Conservation (phyloP, 148 eudicot genomes). For the Dysphania ambrosioides region DNA sequence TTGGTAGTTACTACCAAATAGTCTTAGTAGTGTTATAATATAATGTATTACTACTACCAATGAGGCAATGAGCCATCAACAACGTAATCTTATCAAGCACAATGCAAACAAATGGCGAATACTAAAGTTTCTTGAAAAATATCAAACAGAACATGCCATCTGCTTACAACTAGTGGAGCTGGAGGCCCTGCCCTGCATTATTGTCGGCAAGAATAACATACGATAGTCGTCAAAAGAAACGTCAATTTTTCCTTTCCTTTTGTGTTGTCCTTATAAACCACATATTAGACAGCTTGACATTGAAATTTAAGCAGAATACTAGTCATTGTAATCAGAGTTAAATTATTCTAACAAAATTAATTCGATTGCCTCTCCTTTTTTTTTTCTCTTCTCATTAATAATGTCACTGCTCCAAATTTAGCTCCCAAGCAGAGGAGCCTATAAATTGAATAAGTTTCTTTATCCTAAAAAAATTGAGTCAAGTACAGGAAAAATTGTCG, state of each 20-base stretch:
- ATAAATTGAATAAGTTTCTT: slow-evolving; percentile 8
- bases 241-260: neutral
- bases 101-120: neutral
- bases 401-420: slow-evolving; percentile 25
- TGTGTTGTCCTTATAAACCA: too few relatives aligned
- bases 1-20: neutral
- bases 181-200: slow-evolving; percentile 1
- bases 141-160: slow-evolving; percentile 4
- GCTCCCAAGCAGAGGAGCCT: slow-evolving; percentile 26
- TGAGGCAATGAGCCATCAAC: neutral
- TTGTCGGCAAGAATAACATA: slow-evolving; percentile 16
- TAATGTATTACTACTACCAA: neutral
- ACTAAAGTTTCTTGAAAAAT: too few relatives aligned
- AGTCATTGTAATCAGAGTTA: too few relatives aligned
- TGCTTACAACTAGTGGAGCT: neutral
- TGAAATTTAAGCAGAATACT: neutral
- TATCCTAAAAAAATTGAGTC: neutral
- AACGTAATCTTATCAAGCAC: neutral
- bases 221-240: neutral
- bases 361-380: too few relatives aligned
- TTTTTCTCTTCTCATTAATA: too few relatives aligned
- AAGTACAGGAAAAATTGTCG: too few relatives aligned
- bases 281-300: too few relatives aligned
- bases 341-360: neutral
- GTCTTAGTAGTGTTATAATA: neutral